Evolutionary conservation across 345 rosid genomes (phyloP).

Genomic region (Acer saccharum): DNA sequence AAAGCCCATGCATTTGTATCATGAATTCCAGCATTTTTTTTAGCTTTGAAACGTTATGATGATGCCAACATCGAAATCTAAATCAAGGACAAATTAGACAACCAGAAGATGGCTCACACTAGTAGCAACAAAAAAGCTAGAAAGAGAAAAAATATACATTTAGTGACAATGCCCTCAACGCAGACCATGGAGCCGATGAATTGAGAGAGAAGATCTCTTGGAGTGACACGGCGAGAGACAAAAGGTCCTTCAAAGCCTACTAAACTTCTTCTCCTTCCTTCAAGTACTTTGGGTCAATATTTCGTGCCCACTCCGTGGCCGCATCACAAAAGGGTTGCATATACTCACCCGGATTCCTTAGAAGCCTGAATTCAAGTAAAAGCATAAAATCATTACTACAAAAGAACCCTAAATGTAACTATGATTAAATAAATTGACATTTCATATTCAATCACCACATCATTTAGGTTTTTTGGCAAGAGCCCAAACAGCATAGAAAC

Average conservation of each 20-base stretch:
- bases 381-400: not conserved
- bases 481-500: not conserved
- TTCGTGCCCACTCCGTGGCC: conserved; percentile 74
- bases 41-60: too few relatives aligned
- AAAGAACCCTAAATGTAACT: not conserved
- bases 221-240: conserved; percentile 91
- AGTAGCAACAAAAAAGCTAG: not conserved
- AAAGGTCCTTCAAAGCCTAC: conserved; percentile 97
- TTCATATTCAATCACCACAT: not conserved
- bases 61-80: too few relatives aligned
- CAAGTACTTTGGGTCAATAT: conserved; percentile 68
- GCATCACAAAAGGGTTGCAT: conserved; percentile 95
- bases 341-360: conserved; percentile 78
- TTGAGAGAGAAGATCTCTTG: conserved; percentile 91
- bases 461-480: too few relatives aligned
- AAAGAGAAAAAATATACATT: conserved; percentile 50
- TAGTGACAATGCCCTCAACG: conserved; percentile 92
- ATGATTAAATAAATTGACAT: not conserved
- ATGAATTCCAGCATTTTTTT: too few relatives aligned
- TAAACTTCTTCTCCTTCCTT: conserved; percentile 81
- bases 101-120: not conserved
- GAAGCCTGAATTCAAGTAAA: conserved; percentile 50
- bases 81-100: too few relatives aligned
- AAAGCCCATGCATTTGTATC: too few relatives aligned
- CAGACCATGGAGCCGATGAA: conserved; percentile 97